Evolutionary conservation across 495 filamentous ascomycete genomes (phyloP), one percentile per base, ranked within the genome.

Genomic region (Lophiostoma macrostomum): DNA sequence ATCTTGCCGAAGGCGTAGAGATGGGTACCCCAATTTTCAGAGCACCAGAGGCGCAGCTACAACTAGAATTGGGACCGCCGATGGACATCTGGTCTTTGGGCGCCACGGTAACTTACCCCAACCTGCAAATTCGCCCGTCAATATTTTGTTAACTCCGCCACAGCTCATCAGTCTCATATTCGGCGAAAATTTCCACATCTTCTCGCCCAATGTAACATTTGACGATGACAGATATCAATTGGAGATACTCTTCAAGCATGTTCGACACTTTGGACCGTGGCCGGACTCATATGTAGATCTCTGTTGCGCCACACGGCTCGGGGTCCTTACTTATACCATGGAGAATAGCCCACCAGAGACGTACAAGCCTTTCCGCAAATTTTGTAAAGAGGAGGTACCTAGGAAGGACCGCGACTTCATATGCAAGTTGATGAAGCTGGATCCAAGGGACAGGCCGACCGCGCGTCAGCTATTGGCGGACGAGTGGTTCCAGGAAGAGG

Each of bases 61-160:
- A 64, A 34, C 61, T 72, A n/a, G 42, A 30, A 19, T 74, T 61
- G 71, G 60, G 53, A 19, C 68, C 71, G 44, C 25, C 60, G 23
- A 73, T 72, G 5, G 74, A 76, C 48, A 73, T 75, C 47, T 77
- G 71, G 73, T 74, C 71, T 29, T 69, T 74, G 56, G 69, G 72
- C 24, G 63, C 60, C 38, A 67, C 65, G 22, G 66, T 57, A 65
- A 63, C 64, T 60, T 50, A 16, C 51, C 42, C 45, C 30, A 6
- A 42, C 7, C 12, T 20, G 10, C 40, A 18, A 18, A 35, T 24
- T 37, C 7, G 13, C 27, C 13, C 25, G 8, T 30, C 13, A 16
- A 19, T 8, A 24, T 37, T 53, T 61, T 4, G 63, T 55, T 43
- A 45, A 50, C 30, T 44, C 28, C 47, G 1, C 44, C 51, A 34